Conservation (phyloP, 768 basidiomycete genomes). For the Piloderma croceum region DNA sequence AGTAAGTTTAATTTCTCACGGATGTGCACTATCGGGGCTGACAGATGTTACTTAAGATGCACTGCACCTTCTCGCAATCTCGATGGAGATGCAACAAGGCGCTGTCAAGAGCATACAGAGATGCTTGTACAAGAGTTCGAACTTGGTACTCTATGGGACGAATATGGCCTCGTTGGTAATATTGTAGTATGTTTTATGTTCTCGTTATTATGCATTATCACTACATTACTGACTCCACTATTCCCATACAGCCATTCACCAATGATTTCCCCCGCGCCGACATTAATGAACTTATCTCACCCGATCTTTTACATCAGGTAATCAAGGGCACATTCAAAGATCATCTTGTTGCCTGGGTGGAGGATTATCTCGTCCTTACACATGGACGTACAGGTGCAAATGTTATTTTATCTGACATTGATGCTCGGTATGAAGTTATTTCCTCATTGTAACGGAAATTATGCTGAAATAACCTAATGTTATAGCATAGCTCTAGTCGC, state of each 20-base stretch:
- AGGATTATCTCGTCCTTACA: constrained; percentile 17
- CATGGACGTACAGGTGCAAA: constrained; percentile 13
- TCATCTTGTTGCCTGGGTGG: constrained; percentile 32
- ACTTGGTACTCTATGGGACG: constrained; percentile 21
- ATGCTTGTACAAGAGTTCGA: constrained; percentile 17
- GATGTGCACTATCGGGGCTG: not conserved
- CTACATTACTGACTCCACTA: not conserved
- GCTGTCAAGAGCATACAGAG: constrained; percentile 17
- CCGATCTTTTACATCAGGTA: constrained; percentile 31
- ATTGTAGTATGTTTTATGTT: constrained; percentile 25
- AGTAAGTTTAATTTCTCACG: constrained; percentile 15
- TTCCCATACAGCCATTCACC: constrained; percentile 29
- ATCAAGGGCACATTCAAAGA: constrained; percentile 36
- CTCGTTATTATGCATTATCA: not conserved
- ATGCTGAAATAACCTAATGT: not conserved
- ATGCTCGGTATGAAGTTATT: constrained; percentile 17
- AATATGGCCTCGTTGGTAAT: constrained; percentile 27
- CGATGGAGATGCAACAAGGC: constrained; percentile 16
- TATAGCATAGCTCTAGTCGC: constrained; percentile 25
- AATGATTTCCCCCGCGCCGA: constrained; percentile 27
- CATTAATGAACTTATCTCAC: constrained; percentile 27
- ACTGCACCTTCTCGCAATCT: constrained; percentile 18
- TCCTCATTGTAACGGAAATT: constrained; percentile 2
- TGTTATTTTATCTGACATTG: constrained; percentile 27
- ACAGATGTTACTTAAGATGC: constrained; percentile 24